Percentiles rank a stretch among this genome's conserved stretches.
Conservation (phyloP, 257 asterid genomes). For the Solanum stenotomum region DNA sequence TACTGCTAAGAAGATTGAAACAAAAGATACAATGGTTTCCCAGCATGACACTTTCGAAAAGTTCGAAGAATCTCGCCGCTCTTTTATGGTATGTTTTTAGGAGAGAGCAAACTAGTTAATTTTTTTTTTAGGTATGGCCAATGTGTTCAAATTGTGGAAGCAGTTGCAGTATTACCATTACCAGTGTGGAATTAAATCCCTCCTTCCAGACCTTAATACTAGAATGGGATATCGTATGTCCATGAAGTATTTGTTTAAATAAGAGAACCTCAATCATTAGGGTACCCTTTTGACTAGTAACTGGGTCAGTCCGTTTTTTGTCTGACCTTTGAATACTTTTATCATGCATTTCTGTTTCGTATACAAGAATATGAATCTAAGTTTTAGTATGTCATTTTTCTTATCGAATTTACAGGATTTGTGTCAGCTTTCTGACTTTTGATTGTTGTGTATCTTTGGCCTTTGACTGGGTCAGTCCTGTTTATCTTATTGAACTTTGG, state of each 20-base stretch:
- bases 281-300: not conserved
- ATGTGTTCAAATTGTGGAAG: not conserved
- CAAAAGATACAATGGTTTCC: slow-evolving; percentile 11
- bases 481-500: not conserved
- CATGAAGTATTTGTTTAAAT: not conserved
- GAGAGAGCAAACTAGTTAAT: not conserved
- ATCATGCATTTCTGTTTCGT: not conserved
- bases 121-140: not conserved
- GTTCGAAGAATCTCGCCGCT: slow-evolving; percentile 15
- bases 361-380: not conserved
- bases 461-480: not conserved
- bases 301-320: not conserved
- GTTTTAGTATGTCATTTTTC: not conserved
- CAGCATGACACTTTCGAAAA: slow-evolving; percentile 23
- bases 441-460: not conserved
- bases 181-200: not conserved
- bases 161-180: not conserved
- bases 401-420: not conserved
- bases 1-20: slow-evolving; percentile 29
- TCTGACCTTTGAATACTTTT: not conserved
- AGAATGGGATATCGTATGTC: not conserved
- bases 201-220: not conserved
- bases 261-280: not conserved
- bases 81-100: slow-evolving; percentile 33
- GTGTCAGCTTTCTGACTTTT: not conserved